These are phyloP conservation scores for Fermentozyma sake DNA, from an alignment of 1,139 yeast genomes.

Conservation along the genomic window DNA sequence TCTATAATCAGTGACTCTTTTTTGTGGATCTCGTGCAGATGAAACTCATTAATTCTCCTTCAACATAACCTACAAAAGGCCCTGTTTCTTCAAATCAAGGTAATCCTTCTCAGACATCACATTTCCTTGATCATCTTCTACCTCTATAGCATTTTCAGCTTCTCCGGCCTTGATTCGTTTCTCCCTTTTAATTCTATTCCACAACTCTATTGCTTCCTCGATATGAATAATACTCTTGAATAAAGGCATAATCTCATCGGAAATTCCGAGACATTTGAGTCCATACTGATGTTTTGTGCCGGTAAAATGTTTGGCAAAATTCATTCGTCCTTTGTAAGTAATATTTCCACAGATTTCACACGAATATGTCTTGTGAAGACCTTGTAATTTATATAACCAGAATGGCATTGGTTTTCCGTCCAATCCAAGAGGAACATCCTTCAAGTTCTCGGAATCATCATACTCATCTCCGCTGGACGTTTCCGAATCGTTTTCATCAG, in stretches of 20 bases:
- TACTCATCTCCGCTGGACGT: slow-evolving; percentile 29
- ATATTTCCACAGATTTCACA: slow-evolving; percentile 89
- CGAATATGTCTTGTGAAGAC: slow-evolving; percentile 63
- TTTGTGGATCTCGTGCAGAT: too few species aligned
- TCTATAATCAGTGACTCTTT: too few species aligned
- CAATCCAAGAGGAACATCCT: slow-evolving; percentile 73
- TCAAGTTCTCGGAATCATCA: slow-evolving; percentile 20
- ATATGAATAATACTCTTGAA: slow-evolving; percentile 67
- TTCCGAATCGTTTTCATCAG: slow-evolving; percentile 16
- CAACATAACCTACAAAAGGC: slow-evolving; percentile 58
- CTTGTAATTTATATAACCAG: slow-evolving; percentile 90
- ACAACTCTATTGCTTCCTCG: slow-evolving; percentile 61
- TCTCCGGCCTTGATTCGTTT: slow-evolving; percentile 36
- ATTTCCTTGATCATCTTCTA: slow-evolving; percentile 90
- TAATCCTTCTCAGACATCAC: slow-evolving; percentile 84
- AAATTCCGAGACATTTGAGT: slow-evolving; percentile 68
- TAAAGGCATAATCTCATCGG: slow-evolving; percentile 28
- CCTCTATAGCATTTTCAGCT: slow-evolving; percentile 62
- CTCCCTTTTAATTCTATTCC: slow-evolving; percentile 44
- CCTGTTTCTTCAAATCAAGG: slow-evolving; percentile 81
- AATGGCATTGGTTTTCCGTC: slow-evolving; percentile 92
- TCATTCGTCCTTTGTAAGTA: slow-evolving; percentile 67
- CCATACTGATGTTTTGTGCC: slow-evolving; percentile 72
- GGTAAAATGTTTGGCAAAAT: slow-evolving; percentile 70
- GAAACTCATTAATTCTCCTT: too few species aligned